Percentiles rank a stretch among this genome's conserved stretches.
phyloP scores from a whole-genome alignment of 2,329 filamentous ascomycete genomes.

The Bipolaris gigantea region DNA sequence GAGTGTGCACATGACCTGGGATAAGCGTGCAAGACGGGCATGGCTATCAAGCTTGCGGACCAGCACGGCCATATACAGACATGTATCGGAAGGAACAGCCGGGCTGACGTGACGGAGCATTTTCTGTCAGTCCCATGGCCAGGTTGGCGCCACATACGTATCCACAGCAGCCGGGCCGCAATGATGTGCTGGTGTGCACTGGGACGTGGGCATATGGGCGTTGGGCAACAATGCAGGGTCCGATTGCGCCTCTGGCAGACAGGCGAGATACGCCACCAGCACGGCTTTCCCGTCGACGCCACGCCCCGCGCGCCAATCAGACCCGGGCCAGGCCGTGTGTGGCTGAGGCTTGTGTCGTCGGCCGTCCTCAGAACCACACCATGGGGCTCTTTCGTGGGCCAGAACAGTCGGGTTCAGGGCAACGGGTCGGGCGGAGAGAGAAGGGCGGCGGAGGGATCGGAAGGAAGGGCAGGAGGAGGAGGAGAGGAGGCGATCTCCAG shows the following conservation, averaged over 20 bases:
- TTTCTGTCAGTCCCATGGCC: background rate
- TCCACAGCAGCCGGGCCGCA: conserved; percentile 1
- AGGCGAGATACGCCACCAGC: background rate
- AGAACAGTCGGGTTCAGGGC: background rate
- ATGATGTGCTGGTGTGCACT: background rate
- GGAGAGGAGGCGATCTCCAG: background rate
- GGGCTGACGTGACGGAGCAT: background rate
- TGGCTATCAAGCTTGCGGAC: too few relatives aligned
- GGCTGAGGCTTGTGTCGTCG: background rate
- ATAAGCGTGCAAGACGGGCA: background rate
- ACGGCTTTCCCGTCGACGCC: background rate
- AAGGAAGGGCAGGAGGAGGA: too few relatives aligned
- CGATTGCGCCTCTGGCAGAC: background rate
- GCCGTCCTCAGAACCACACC: background rate
- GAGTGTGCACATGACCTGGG: background rate
- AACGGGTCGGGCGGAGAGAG: background rate
- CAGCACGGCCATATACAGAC: background rate
- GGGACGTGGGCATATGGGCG: background rate
- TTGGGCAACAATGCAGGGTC: conserved; percentile 4
- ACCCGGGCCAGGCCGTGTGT: background rate
- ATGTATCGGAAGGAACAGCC: background rate
- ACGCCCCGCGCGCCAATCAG: background rate
- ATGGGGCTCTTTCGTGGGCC: background rate
- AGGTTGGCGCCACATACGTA: background rate
- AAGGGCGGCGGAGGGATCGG: background rate